Base-by-base conservation (phyloP, 2,329 filamentous ascomycete species). In the Phaeosphaeria sp. region DNA sequence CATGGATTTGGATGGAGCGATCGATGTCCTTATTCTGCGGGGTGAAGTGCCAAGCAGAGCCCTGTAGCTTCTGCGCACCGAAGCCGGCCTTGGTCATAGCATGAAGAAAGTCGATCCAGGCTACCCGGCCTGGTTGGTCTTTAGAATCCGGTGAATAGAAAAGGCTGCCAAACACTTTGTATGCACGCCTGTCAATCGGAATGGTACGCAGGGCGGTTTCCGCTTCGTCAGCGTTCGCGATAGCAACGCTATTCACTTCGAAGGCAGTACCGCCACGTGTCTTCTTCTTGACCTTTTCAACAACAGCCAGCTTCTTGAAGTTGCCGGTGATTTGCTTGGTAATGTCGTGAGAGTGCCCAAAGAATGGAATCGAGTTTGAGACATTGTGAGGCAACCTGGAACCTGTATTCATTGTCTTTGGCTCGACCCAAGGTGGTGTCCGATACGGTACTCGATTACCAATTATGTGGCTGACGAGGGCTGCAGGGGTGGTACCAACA, bases 1-100 rank as follows among this genome's bases (percentile, higher is more conserved):
- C 85, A 60, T 89, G 85, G 59, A 88, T 86, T 53, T 86, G 83
- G 30, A 89, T 88, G 22, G 79, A 80, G 3, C 81, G 71, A 40
- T 80, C 74, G 0, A 81, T 76, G 51, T 82, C 78, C 21, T 80
- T 57, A 2, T 62, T 64, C 2, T 27, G 3, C 4, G 82, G 82
- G 15, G 75, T 77, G 59, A 89, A 89, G 11, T 87, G 83, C 61
- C 60, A 89, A 0, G 83, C 82, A 1, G 84, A 88, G 0, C 86
- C 85, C 57, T 87, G 86, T 0, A 88, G 77, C 71, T 89, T 88
- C 71, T 86, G 75, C 0, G 79, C 79, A 0, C 65, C 57, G 52
- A 89, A 87, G 0, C 85, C 86, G 0, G 78, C 77, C 0, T 75
- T 75, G 0, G 64, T 60, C 81, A 87, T 82, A 0, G 84, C 84